Base-by-base conservation (phyloP, 2,329 filamentous ascomycete genomes). In the Cyanodermella asteris region DNA sequence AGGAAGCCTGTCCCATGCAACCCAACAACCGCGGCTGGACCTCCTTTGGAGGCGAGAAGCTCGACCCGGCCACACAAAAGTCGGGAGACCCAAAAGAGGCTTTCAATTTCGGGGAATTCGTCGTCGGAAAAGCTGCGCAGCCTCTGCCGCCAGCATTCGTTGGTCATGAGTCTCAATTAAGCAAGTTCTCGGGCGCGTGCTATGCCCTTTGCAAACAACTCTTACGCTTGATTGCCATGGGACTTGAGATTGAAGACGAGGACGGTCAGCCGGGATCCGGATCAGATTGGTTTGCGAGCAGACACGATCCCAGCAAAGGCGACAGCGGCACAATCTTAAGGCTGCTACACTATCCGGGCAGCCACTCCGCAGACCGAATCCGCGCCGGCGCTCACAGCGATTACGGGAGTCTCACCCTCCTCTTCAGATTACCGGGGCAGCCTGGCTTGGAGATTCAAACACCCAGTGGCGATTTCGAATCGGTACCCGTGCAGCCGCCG, bases 31-130 rank as follows among this genome's bases (percentile, higher is more conserved):
- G 70, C 20, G 87, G 84, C 30, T 97, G 82, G 81, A 66, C 75
- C 2, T 69, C 68, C 10, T 82, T 91, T 74, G 74, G 84, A 40
- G 67, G 68, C 8, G 84, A 97, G 51, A 84, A 73, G 1, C 54
- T 94, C 7, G 84, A 94, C 44, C 80, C 82, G 3, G 67, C 70
- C 36, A 68, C 70, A 28, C 81, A 93, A 46, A 67, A 70, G 47
- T 76, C 75, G 56, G 77, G 78, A 10, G 81, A 91, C 42, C 80
- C 78, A 38, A 91, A 91, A 58, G 78, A 91, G 77, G 80, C 74
- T 18, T 84, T 94, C 59, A 97, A 94, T 53, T 74, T 94, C 41
- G 78, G 73, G 34, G 67, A 78, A 37, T 91, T 87, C 43, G 43
- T 55, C 29, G 37, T 67, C 33, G 61, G 66, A 36, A 68, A 70